phyloP scores from a whole-genome alignment of 106 monocot species.

The Alisma plantagoaquatica region DNA sequence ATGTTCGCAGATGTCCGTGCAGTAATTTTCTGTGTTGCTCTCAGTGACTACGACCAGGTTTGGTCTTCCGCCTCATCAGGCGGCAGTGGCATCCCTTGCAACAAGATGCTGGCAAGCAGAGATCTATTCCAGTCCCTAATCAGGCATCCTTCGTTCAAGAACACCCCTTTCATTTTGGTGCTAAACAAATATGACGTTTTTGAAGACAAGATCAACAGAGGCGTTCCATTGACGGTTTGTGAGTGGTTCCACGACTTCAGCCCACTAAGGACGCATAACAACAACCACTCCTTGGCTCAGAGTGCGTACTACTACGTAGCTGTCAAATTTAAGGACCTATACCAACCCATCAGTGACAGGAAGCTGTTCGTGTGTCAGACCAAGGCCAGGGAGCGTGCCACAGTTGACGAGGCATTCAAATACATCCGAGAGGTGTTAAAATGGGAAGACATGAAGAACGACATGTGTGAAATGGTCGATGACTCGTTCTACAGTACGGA shows the following conservation, averaged over 20 bases:
- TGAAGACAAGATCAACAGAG: conserved; percentile 32
- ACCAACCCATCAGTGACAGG: conserved; percentile 13
- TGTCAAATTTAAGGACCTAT: conserved; percentile 36
- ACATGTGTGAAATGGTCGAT: conserved; percentile 18
- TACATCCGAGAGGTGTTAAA: conserved; percentile 37
- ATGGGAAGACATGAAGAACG: conserved; percentile 37
- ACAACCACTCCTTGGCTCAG: conserved; percentile 27
- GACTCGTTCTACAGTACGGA: conserved; percentile 36
- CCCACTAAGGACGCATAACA: conserved; percentile 28
- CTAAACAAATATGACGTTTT: conserved; percentile 39
- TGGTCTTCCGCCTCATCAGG: conserved; percentile 15
- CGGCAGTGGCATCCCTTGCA: conserved; percentile 16
- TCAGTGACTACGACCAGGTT: conserved; percentile 37
- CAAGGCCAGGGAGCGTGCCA: conserved; percentile 22
- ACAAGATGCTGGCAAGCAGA: conserved; percentile 30
- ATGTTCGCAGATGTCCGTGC: conserved; percentile 39
- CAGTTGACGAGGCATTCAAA: conserved; percentile 31
- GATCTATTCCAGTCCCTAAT: conserved; percentile 24
- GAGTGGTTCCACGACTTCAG: conserved; percentile 37
- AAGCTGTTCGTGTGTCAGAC: conserved; percentile 41
- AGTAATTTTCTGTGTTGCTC: conserved; percentile 28
- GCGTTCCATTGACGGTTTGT: conserved; percentile 31
- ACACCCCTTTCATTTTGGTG: conserved; percentile 25
- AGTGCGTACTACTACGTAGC: conserved; percentile 34
- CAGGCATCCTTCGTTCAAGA: conserved; percentile 20